Conservation (phyloP, 306 rosid species). For the Acacia confusa region DNA sequence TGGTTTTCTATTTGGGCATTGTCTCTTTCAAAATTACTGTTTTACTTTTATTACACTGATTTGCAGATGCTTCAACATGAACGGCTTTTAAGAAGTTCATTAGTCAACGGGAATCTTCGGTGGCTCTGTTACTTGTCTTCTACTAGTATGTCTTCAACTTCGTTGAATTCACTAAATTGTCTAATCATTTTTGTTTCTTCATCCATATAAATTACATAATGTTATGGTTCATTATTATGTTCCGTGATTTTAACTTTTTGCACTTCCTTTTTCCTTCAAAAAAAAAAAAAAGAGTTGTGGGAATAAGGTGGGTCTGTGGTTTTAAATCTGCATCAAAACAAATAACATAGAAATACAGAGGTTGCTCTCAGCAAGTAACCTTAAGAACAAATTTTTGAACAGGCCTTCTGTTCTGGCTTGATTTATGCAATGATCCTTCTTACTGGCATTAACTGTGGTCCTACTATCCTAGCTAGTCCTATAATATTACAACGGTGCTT, state of each 20-base stretch:
- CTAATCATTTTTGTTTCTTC: neutral
- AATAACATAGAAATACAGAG: neutral
- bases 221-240: neutral
- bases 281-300: neutral
- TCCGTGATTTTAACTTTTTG: neutral
- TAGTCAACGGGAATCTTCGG: constrained; percentile 56
- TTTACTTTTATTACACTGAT: constrained; percentile 9
- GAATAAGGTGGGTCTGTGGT: neutral
- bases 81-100: constrained; percentile 54
- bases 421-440: neutral
- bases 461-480: neutral
- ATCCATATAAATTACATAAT: neutral
- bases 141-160: constrained; percentile 55
- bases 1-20: constrained; percentile 4
- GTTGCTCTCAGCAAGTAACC: neutral
- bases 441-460: neutral
- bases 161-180: constrained; percentile 23
- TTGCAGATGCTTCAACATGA: constrained; percentile 73
- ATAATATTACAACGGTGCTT: neutral
- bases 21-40: constrained; percentile 23
- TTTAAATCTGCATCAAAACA: neutral
- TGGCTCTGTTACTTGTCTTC: constrained; percentile 90
- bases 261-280: neutral
- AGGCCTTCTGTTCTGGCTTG: constrained; percentile 7
- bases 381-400: neutral